phyloP scores from a whole-genome alignment of 768 basidiomycete species.

The Boletus eberwhitei region DNA sequence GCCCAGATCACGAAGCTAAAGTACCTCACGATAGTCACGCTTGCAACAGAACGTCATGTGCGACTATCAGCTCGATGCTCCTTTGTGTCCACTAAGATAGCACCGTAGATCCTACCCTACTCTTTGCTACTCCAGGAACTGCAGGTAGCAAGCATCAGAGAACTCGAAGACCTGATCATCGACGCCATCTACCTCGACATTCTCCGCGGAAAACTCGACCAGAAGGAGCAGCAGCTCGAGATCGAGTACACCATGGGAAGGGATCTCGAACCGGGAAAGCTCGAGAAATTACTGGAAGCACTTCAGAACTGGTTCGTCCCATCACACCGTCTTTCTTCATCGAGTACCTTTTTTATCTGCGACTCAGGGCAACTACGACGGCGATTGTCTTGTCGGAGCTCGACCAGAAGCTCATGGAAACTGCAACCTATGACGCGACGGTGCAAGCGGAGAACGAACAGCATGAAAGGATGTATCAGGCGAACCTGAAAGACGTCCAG shows the following conservation, averaged over 20 bases:
- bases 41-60: slow-evolving; percentile 76
- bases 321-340: not conserved
- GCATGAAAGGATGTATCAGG: slow-evolving; percentile 53
- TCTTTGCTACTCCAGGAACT: slow-evolving; percentile 64
- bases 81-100: not conserved
- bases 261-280: slow-evolving; percentile 77
- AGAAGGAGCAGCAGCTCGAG: slow-evolving; percentile 84
- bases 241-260: slow-evolving; percentile 91
- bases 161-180: slow-evolving; percentile 95
- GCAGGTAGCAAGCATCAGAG: slow-evolving; percentile 75
- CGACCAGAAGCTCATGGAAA: slow-evolving; percentile 60
- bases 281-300: slow-evolving; percentile 57
- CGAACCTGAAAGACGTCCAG: slow-evolving; percentile 55
- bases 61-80: slow-evolving; percentile 24
- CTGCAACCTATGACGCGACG: slow-evolving; percentile 43
- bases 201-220: slow-evolving; percentile 88
- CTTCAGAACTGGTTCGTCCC: slow-evolving; percentile 61
- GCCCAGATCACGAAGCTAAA: slow-evolving; percentile 86
- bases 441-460: slow-evolving; percentile 44
- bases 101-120: slow-evolving; percentile 75
- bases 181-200: slow-evolving; percentile 93
- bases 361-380: slow-evolving; percentile 65
- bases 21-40: slow-evolving; percentile 86
- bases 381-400: slow-evolving; percentile 67
- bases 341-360: not conserved